Conservation (phyloP, 306 rosid genomes). For the Betula pendula region DNA sequence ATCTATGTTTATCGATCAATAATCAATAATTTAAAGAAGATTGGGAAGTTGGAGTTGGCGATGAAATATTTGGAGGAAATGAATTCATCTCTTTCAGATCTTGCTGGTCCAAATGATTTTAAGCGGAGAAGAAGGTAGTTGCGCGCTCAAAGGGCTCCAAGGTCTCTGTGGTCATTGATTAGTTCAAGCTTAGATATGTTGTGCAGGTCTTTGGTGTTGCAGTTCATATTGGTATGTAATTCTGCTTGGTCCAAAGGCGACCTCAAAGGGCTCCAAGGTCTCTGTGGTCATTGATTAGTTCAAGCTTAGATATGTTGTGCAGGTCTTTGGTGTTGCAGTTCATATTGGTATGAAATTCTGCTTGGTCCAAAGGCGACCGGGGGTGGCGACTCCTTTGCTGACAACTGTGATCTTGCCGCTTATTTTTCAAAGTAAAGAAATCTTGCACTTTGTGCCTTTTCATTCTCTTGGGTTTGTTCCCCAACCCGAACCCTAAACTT, state of each 20-base stretch:
- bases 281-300: not conserved
- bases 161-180: not conserved
- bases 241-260: not conserved
- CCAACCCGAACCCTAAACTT: not conserved
- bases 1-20: constrained; percentile 53
- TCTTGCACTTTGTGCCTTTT: not conserved
- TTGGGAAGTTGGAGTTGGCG: constrained; percentile 67
- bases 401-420: too few relatives aligned
- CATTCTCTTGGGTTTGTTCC: not conserved
- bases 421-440: too few relatives aligned
- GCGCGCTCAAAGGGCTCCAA: constrained; percentile 5
- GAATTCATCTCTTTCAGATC: constrained; percentile 51
- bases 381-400: too few relatives aligned
- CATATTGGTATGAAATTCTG: not conserved
- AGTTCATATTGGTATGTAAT: not conserved
- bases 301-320: not conserved
- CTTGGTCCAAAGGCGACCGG: not conserved
- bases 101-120: constrained; percentile 57
- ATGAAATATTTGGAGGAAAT: constrained; percentile 53
- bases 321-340: not conserved
- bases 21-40: constrained; percentile 49
- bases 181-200: not conserved
- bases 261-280: too few relatives aligned
- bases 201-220: not conserved
- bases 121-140: constrained; percentile 39